Conservation (phyloP, 495 filamentous ascomycete genomes). For the Aspergillus biplanus region DNA sequence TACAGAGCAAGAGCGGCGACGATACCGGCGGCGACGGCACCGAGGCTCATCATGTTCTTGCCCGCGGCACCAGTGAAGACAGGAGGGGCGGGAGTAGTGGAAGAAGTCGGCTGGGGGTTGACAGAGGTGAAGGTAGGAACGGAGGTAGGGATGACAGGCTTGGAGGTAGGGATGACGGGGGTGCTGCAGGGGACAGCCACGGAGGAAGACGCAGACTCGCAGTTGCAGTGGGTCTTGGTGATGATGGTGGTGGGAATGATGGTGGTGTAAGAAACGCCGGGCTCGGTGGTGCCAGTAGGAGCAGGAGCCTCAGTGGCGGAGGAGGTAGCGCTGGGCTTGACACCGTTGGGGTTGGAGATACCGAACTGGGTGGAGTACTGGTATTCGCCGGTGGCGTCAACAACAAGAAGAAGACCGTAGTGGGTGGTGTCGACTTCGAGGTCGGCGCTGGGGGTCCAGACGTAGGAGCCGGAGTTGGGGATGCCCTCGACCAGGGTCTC, state of each 20-base stretch:
- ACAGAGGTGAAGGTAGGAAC: constrained; percentile 21
- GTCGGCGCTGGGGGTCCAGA: constrained; percentile 56
- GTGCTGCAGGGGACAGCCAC: not conserved
- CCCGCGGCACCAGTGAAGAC: constrained; percentile 53
- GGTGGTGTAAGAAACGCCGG: not conserved
- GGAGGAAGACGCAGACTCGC: not conserved
- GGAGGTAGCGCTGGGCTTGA: constrained; percentile 21
- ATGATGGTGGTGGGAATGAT: constrained; percentile 26
- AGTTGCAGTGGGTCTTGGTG: constrained; percentile 25
- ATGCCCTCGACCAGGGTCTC: constrained; percentile 59
- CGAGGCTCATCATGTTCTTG: constrained; percentile 49
- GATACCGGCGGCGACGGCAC: constrained; percentile 49
- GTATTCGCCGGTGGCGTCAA: constrained; percentile 62
- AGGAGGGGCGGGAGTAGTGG: constrained; percentile 35
- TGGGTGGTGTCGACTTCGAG: constrained; percentile 55
- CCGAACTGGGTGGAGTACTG: constrained; percentile 76
- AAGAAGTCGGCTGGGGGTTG: constrained; percentile 27
- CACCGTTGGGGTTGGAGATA: constrained; percentile 52
- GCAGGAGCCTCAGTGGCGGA: constrained; percentile 22
- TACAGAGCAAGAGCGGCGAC: constrained; percentile 17
- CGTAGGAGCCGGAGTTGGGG: constrained; percentile 60
- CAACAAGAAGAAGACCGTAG: constrained; percentile 71
- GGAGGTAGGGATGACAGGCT: not conserved
- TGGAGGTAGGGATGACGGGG: not conserved
- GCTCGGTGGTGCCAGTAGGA: constrained; percentile 7